Conservation (phyloP, 371 early-diverging fungal species). For the Fennellomyces sp. region DNA sequence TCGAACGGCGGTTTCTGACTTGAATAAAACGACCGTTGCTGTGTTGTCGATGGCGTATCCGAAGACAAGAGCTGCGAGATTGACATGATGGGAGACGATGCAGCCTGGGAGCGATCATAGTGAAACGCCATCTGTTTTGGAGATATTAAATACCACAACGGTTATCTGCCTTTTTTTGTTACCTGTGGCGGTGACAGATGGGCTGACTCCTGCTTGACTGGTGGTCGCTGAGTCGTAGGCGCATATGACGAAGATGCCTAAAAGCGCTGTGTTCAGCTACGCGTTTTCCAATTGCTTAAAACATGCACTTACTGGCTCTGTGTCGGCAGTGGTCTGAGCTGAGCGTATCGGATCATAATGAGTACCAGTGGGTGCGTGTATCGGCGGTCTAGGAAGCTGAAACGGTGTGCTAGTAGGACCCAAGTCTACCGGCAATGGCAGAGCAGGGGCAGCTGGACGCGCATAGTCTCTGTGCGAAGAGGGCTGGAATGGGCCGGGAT, state of each 20-base stretch:
- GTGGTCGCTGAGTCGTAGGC: neutral
- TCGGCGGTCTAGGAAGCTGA: slow-evolving; percentile 4
- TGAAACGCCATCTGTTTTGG: slow-evolving; percentile 1
- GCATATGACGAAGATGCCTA: neutral
- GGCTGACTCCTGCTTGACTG: slow-evolving; percentile 7
- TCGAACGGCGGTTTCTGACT: neutral
- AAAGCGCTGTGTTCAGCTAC: neutral
- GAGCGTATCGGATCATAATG: slow-evolving; percentile 16
- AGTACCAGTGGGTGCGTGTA: neutral
- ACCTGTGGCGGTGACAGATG: slow-evolving; percentile 8
- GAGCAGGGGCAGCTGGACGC: neutral
- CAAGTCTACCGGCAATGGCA: slow-evolving; percentile 4
- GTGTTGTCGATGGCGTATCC: slow-evolving; percentile 21
- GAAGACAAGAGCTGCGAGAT: slow-evolving; percentile 47
- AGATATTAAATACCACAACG: neutral
- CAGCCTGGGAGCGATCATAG: slow-evolving; percentile 9
- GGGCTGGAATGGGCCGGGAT: too few relatives aligned
- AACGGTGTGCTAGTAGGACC: neutral
- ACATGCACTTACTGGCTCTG: neutral
- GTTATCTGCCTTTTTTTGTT: neutral
- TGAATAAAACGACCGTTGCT: neutral
- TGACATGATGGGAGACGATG: slow-evolving; percentile 44
- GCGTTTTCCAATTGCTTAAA: neutral
- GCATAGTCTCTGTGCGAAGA: slow-evolving; percentile 3
- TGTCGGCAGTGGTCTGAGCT: neutral